These are phyloP conservation scores for Torulaspora indica DNA, from an alignment of 805 yeast genomes.

Conservation along the genomic window DNA sequence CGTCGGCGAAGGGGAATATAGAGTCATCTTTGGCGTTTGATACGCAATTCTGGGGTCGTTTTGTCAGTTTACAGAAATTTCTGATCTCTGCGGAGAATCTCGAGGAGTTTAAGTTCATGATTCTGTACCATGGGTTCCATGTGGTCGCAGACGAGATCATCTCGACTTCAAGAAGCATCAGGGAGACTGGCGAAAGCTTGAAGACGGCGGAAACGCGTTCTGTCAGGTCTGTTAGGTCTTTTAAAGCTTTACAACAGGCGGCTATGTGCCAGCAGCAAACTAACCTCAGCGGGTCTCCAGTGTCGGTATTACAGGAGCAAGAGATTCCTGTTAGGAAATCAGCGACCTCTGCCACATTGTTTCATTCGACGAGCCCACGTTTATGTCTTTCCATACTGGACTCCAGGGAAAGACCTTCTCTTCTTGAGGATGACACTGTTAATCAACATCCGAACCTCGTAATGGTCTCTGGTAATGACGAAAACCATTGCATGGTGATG, in stretches of 20 bases:
- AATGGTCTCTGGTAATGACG: conserved; percentile 12
- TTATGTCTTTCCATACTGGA: conserved; percentile 4
- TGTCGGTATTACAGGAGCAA: neutral
- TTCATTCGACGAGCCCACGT: conserved; percentile 6
- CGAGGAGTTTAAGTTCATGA: conserved; percentile 40
- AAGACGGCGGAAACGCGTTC: conserved; percentile 11
- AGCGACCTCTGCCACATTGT: conserved; percentile 2
- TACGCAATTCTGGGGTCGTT: conserved; percentile 36
- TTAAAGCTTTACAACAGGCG: conserved; percentile 19
- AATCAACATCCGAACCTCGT: conserved; percentile 26
- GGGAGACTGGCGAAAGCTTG: conserved; percentile 15
- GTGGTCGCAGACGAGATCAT: conserved; percentile 28
- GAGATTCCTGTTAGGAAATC: neutral
- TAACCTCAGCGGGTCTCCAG: neutral
- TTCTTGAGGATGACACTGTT: conserved; percentile 7
- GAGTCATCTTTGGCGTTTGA: conserved; percentile 36
- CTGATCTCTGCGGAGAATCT: conserved; percentile 42
- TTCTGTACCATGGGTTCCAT: conserved; percentile 35
- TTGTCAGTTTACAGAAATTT: conserved; percentile 35
- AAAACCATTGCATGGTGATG: conserved; percentile 21
- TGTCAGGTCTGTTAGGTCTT: conserved; percentile 21
- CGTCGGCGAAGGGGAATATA: conserved; percentile 1
- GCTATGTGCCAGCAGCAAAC: conserved; percentile 2
- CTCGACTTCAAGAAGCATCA: conserved; percentile 27
- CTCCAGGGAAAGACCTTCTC: conserved; percentile 1